Conservation (phyloP, 2,329 filamentous ascomycete genomes). For the Exophiala sp. region DNA sequence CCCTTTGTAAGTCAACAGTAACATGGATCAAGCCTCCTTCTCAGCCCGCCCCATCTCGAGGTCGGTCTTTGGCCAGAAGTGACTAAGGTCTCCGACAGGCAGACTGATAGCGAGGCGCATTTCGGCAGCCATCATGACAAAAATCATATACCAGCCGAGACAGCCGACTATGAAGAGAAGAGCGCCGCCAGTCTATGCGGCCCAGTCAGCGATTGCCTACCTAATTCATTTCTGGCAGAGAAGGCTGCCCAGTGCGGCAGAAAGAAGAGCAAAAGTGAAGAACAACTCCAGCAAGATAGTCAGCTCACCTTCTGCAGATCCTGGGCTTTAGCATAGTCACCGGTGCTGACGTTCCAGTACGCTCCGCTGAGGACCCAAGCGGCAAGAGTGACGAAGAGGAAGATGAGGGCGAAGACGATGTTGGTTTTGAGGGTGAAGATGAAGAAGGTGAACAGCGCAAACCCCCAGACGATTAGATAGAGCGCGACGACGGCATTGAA, state of each 20-base stretch:
- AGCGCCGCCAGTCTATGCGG: slow-evolving; percentile 22
- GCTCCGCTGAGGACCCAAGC: slow-evolving; percentile 25
- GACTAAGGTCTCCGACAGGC: slow-evolving; percentile 26
- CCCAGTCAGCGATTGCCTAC: background rate
- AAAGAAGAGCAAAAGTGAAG: too few relatives aligned
- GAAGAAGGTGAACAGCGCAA: slow-evolving; percentile 27
- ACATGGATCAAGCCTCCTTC: slow-evolving; percentile 13
- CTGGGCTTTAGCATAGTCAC: slow-evolving; percentile 20
- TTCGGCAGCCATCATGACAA: slow-evolving; percentile 28
- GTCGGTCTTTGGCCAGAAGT: slow-evolving; percentile 26
- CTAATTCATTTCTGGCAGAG: too few relatives aligned
- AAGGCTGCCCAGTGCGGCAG: too few relatives aligned
- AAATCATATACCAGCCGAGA: slow-evolving; percentile 27
- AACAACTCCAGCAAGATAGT: background rate
- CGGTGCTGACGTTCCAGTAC: slow-evolving; percentile 27
- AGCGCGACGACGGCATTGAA: slow-evolving; percentile 27
- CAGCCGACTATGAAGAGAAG: slow-evolving; percentile 24
- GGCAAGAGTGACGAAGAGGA: slow-evolving; percentile 23
- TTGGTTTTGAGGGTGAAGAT: slow-evolving; percentile 28
- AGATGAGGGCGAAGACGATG: slow-evolving; percentile 23
- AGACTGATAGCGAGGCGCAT: slow-evolving; percentile 25
- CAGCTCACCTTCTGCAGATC: slow-evolving; percentile 25
- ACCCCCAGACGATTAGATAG: slow-evolving; percentile 27
- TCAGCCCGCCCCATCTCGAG: slow-evolving; percentile 22
- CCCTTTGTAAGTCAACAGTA: too few relatives aligned